phyloP scores from a whole-genome alignment of 768 basidiomycete species.

The Agrocybe praecox region DNA sequence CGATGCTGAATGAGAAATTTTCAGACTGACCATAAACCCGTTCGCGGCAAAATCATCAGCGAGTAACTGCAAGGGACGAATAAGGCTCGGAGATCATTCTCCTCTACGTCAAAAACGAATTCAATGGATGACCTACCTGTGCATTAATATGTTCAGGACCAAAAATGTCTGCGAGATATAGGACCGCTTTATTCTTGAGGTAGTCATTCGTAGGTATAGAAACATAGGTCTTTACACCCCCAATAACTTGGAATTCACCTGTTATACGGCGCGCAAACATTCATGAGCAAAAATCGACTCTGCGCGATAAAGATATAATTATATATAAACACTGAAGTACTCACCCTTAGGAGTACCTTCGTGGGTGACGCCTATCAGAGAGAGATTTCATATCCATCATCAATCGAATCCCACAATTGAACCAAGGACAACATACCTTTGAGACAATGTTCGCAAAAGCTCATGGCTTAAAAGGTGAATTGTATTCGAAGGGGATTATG shows the following conservation, averaged over 20 bases:
- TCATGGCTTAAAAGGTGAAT: too few species aligned
- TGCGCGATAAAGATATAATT: too few species aligned
- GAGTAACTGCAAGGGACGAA: conserved; percentile 29
- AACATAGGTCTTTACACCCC: conserved; percentile 54
- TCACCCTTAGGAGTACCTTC: conserved; percentile 49
- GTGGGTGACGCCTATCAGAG: conserved; percentile 47
- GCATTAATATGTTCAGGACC: conserved; percentile 50
- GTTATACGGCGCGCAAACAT: not conserved
- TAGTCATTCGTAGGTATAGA: conserved; percentile 54
- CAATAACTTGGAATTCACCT: conserved; percentile 53
- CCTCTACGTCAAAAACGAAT: too few species aligned
- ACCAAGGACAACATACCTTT: too few species aligned
- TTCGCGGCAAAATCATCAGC: conserved; percentile 45
- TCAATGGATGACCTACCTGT: too few species aligned
- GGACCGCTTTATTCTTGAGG: conserved; percentile 56
- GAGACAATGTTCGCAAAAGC: too few species aligned
- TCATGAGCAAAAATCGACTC: too few species aligned
- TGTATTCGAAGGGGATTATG: too few species aligned
- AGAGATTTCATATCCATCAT: too few species aligned
- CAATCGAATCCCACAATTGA: too few species aligned
- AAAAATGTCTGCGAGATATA: conserved; percentile 57
- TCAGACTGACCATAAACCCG: conserved; percentile 44
- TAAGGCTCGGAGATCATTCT: conserved; percentile 35
- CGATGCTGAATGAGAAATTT: too few species aligned
- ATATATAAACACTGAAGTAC: not conserved